Base-by-base conservation (phyloP, 352 stramenopile species). In the Saprolegnia diclina region DNA sequence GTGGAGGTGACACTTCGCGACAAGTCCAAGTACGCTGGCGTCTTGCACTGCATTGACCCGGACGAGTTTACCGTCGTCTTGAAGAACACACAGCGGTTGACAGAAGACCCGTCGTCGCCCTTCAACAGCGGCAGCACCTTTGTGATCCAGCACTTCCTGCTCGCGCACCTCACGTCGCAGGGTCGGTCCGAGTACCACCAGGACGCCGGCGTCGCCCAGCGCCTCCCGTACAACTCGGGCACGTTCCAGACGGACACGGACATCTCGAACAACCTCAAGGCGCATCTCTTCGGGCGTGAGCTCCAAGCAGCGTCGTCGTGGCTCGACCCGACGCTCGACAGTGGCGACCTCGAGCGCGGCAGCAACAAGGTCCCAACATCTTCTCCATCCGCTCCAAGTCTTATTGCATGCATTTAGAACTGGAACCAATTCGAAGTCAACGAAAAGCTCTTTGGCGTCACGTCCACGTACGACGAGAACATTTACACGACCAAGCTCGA, bases 381-480 rank as follows among this genome's bases (percentile, higher is more conserved):
- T 35, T 9, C 7, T 19, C 52, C 18, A 14, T 10, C 22, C 4
- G 24, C 1, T 40, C 9, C 32, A 5, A 18, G 24, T 70, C n/a
- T 13, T 37, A 29, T 75, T 21, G 6, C 65, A 89, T 62, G 35
- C 74, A 73, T 65, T 1, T 74, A 61, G 0, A 48, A 76, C 16
- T 99, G 95, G 95, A 97, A 99, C 84, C 96, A 99, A 79, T 99
- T 99, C 71, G 87, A 97, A 68, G 94, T 90, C 7, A 99, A 99
- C 75, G 81, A 98, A 73, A 90, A 97, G 73, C 81, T 97, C 40
- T 99, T 99, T 76, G 95, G 96, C 73, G 95, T 99, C 56, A 91
- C 92, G 55, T 95, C 92, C 42, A 90, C 82, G 10, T 99, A 93
- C 72, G 96, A 99, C 75, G 97, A 99, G 76, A 98, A 97, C 81